These are phyloP conservation scores for Prunus padus DNA, from an alignment of 306 rosid genomes.

Conservation along the genomic window DNA sequence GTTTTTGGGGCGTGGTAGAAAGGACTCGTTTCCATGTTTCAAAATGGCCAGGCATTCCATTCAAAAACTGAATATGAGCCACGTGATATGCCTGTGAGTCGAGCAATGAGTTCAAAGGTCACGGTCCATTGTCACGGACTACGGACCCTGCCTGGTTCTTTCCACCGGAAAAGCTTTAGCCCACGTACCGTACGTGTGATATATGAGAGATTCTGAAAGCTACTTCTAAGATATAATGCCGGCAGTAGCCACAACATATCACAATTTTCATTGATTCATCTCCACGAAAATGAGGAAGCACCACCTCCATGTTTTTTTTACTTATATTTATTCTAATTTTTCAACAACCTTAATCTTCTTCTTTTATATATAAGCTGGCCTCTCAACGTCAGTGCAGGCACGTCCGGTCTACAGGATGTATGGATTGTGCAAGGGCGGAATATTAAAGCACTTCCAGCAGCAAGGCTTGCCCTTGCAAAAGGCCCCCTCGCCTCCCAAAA, in stretches of 20 bases:
- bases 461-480: no score
- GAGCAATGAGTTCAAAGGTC: background rate
- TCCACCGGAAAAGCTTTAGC: background rate
- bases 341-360: background rate
- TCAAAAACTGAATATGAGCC: background rate
- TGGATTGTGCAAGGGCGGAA: no score
- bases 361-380: no score
- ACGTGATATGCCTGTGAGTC: background rate
- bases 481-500: no score
- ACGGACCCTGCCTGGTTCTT: background rate
- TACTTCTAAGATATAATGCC: constrained; percentile 1
- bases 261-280: background rate
- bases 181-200: constrained; percentile 30
- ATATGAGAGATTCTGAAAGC: constrained; percentile 16
- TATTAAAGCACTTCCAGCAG: no score
- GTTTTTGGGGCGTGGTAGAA: no score
- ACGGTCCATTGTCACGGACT: background rate
- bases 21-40: background rate
- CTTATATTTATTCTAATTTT: background rate
- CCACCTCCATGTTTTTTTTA: background rate
- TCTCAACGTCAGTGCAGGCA: no score
- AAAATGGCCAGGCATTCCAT: background rate
- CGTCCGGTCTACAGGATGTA: no score
- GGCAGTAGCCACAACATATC: background rate
- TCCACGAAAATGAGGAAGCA: background rate